phyloP scores from a whole-genome alignment of 805 yeast genomes.

The Lipomyces chichibuensis region DNA sequence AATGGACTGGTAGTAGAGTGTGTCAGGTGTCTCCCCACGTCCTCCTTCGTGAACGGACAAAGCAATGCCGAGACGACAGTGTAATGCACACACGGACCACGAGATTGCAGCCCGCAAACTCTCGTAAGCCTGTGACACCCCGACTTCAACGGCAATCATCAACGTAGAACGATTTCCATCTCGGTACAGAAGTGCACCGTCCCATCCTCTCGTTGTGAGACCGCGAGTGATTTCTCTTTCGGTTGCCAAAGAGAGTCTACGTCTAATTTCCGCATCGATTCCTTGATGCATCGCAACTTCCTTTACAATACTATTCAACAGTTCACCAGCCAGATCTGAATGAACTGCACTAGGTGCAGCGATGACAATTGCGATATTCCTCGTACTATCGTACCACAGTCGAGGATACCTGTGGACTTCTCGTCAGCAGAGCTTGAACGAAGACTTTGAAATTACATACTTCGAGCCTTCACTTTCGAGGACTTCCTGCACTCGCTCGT shows the following conservation, averaged over 20 bases:
- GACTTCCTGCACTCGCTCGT: no score
- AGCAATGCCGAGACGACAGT: background rate
- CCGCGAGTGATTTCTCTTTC: background rate
- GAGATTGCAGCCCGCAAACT: background rate
- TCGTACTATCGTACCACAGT: no score
- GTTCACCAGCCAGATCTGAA: no score
- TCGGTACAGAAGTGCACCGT: background rate
- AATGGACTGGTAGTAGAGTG: background rate
- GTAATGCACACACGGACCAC: background rate
- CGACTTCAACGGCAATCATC: background rate
- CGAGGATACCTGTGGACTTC: no score
- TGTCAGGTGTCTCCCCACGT: background rate
- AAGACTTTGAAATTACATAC: no score
- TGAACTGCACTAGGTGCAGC: no score
- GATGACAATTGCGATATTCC: no score
- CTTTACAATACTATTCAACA: no score
- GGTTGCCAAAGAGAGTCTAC: background rate
- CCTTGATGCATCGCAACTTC: background rate
- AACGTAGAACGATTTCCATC: background rate
- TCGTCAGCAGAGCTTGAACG: no score
- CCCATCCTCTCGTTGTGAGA: background rate
- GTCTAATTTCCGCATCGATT: background rate
- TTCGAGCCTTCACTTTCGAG: no score
- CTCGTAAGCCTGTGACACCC: background rate
- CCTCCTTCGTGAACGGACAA: background rate